Evolutionary conservation across 768 basidiomycete genomes (phyloP), one percentile per base, ranked within the genome.

Genomic region (Pisolithus sp.): DNA sequence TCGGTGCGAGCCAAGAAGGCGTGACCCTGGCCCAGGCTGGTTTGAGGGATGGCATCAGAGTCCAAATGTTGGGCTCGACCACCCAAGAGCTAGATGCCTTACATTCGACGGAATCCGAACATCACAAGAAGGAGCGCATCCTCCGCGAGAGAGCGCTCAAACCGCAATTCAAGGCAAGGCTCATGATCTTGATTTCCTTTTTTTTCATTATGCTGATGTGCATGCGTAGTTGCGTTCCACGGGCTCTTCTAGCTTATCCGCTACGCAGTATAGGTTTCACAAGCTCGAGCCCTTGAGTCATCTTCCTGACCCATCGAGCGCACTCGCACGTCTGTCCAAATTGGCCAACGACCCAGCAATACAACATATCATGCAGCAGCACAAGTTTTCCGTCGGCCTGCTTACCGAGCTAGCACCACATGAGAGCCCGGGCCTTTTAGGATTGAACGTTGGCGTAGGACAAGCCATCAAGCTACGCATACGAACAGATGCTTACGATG

Each of bases 371-470:
- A 89, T 90, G 87, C 77, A 75, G 55, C 73, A 72, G 54, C 86
- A 90, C 65, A 64, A 79, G 53, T 82, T 87, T 57, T 73, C 80
- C 0, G 85, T 90, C 5, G 82, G 82, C 0, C 54, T 84, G 3
- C 71, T 89, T 41, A 89, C 86, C 2, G 87, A 90, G 66, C 78
- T 90, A 17, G 86, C 86, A 15, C 87, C 87, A 0, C 86, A 86
- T 52, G 86, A 89, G 60, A 76, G 84, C 52, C 86, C 86, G 6
- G 70, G 79, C 26, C 65, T 89, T 9, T 73, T 87, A 3, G 88
- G 89, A 0, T 71, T 87, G 37, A 89, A 89, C 59, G 76, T 76
- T 45, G 80, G 80, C 46, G 71, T 66, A 0, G 86, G 87, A 0
- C 70, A 80, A 57, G 67, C 73, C 20, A 86, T 90, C 57, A 84